These are phyloP conservation scores for Chlamydomonas incerta DNA, from an alignment of 139 green algal species.

Conservation along the genomic window DNA sequence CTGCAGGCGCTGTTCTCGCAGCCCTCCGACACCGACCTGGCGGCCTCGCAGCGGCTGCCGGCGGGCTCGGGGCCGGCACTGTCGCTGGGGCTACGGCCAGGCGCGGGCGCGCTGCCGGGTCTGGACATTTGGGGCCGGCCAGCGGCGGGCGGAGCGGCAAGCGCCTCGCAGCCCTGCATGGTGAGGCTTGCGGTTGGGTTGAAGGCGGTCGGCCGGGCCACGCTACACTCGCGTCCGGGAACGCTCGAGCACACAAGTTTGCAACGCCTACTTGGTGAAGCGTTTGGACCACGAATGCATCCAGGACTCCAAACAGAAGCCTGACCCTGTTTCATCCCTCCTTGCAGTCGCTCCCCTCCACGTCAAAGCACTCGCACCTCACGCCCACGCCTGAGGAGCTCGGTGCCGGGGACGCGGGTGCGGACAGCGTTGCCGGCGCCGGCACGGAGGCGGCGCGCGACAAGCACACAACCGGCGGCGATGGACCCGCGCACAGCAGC, in stretches of 20 bases:
- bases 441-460: too few relatives aligned
- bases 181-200: too few relatives aligned
- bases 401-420: too few relatives aligned
- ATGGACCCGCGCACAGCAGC: not conserved
- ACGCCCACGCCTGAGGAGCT: not conserved
- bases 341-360: not conserved
- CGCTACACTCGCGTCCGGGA: too few relatives aligned
- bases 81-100: not conserved
- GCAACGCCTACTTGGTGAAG: too few relatives aligned
- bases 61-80: not conserved
- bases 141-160: not conserved
- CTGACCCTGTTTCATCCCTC: too few relatives aligned
- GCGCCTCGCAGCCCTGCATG: not conserved
- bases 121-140: not conserved
- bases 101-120: not conserved
- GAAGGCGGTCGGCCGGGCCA: too few relatives aligned
- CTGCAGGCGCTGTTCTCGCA: slow-evolving; percentile 12
- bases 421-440: too few relatives aligned
- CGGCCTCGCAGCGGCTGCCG: not conserved
- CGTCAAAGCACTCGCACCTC: not conserved
- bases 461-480: too few relatives aligned
- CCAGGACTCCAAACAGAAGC: too few relatives aligned
- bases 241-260: too few relatives aligned
- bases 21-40: not conserved
- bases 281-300: too few relatives aligned